These are phyloP conservation scores for Boechera stricta DNA, from an alignment of 345 rosid species.

Conservation along the genomic window DNA sequence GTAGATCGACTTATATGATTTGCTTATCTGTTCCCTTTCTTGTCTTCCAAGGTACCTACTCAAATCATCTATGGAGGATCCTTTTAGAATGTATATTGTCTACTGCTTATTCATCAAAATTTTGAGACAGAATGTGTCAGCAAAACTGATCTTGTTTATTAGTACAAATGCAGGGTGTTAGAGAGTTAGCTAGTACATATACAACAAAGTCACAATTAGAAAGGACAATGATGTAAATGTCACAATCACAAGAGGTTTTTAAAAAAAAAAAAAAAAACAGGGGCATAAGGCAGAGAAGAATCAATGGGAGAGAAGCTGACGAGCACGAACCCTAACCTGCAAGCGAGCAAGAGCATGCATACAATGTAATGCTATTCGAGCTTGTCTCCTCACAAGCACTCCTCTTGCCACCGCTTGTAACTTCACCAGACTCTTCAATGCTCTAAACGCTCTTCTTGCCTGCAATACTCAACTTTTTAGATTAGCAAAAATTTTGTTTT, in stretches of 20 bases:
- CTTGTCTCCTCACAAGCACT: constrained; percentile 64
- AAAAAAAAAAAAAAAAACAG: neutral
- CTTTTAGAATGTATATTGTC: constrained; percentile 4
- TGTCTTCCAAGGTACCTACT: constrained; percentile 32
- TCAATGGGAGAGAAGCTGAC: constrained; percentile 60
- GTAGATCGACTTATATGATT: constrained; percentile 1
- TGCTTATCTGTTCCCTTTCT: constrained; percentile 21
- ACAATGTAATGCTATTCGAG: constrained; percentile 69
- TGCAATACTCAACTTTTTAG: constrained; percentile 28
- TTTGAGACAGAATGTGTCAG: constrained; percentile 11
- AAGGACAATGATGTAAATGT: constrained; percentile 37
- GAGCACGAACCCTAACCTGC: constrained; percentile 76
- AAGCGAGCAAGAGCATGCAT: constrained; percentile 80
- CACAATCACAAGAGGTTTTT: constrained; percentile 31
- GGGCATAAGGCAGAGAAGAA: neutral
- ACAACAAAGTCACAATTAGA: constrained; percentile 29
- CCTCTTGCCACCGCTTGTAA: constrained; percentile 83
- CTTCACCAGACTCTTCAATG: constrained; percentile 82
- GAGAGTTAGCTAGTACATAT: constrained; percentile 37
- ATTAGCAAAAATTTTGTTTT: neutral
- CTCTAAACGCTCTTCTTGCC: constrained; percentile 79
- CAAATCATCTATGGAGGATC: constrained; percentile 21
- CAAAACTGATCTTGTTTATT: constrained; percentile 13
- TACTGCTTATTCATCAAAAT: constrained; percentile 6
- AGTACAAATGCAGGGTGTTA: constrained; percentile 30